phyloP scores from a whole-genome alignment of 192 early-diverging fungal genomes.

The Fimicolochytrium jonesii region DNA sequence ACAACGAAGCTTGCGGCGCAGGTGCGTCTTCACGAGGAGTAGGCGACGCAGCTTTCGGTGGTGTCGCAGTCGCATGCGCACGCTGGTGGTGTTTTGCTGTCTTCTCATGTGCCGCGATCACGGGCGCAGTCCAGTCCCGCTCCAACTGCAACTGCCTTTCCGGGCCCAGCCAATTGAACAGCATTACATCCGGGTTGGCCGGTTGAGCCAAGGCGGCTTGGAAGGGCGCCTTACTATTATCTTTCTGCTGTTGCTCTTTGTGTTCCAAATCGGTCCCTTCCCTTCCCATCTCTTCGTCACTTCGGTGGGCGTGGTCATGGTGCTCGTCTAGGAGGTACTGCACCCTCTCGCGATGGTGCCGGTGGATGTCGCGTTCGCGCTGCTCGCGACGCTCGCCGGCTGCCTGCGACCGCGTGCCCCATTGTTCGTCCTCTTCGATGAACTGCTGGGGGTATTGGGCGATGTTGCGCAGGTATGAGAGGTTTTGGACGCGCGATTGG shows the following conservation, averaged over 20 bases:
- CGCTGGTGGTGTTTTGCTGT: too few species aligned
- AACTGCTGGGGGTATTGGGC: conserved; percentile 38
- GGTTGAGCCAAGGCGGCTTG: not conserved
- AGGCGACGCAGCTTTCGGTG: too few species aligned
- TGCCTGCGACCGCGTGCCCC: not conserved
- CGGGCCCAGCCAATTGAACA: not conserved
- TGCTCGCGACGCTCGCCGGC: too few species aligned
- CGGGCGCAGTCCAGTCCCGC: not conserved
- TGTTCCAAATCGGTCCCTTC: too few species aligned
- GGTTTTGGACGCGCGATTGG: conserved; percentile 25
- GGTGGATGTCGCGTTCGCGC: too few species aligned
- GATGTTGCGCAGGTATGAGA: conserved; percentile 42
- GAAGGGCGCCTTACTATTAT: not conserved
- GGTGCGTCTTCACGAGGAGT: not conserved
- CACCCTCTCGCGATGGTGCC: conserved; percentile 5
- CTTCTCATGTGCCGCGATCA: too few species aligned
- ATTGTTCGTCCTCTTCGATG: conserved; percentile 17
- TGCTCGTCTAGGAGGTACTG: too few species aligned
- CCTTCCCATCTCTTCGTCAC: not conserved
- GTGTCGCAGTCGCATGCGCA: not conserved
- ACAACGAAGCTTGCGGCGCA: not conserved
- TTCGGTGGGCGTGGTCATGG: too few species aligned
- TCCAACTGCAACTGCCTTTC: not conserved
- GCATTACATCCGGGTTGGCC: too few species aligned
- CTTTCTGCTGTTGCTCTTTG: too few species aligned